Conservation (phyloP, 1,284 basidiomycete species). For the Tylopilus sp. region DNA sequence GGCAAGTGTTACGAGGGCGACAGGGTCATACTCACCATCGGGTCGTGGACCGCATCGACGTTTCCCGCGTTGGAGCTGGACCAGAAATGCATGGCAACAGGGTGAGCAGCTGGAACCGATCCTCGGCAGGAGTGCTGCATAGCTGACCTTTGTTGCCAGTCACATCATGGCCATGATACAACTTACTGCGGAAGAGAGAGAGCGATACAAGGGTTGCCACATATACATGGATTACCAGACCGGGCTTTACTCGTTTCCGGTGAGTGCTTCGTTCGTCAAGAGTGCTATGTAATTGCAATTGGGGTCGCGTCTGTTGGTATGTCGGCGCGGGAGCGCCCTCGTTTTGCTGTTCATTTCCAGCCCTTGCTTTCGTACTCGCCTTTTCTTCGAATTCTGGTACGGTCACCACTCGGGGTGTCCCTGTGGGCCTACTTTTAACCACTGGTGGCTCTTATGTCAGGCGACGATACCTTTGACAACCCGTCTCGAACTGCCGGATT, state of each 20-base stretch:
- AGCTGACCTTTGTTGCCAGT: constrained; percentile 36
- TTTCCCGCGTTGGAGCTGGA: constrained; percentile 59
- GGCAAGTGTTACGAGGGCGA: constrained; percentile 56
- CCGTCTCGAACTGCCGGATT: not conserved
- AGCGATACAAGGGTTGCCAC: constrained; percentile 58
- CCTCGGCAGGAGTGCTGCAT: not conserved
- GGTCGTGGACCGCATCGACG: constrained; percentile 80
- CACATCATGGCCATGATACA: constrained; percentile 78
- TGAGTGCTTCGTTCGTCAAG: constrained; percentile 37
- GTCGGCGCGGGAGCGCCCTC: too few species aligned
- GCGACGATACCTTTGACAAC: not conserved
- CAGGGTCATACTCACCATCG: constrained; percentile 64
- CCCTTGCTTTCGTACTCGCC: not conserved
- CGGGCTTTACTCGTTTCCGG: constrained; percentile 77
- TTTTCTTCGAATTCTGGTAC: not conserved
- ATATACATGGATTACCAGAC: constrained; percentile 69
- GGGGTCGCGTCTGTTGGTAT: not conserved
- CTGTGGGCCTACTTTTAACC: not conserved
- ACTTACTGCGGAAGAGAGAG: constrained; percentile 65
- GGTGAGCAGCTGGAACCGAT: constrained; percentile 41
- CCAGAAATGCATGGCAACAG: constrained; percentile 60
- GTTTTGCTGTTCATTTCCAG: not conserved
- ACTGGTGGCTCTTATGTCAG: not conserved
- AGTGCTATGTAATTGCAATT: not conserved
- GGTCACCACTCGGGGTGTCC: not conserved